Base-by-base conservation (phyloP, 108 stramenopile genomes). In the Skeletonema marinoi region DNA sequence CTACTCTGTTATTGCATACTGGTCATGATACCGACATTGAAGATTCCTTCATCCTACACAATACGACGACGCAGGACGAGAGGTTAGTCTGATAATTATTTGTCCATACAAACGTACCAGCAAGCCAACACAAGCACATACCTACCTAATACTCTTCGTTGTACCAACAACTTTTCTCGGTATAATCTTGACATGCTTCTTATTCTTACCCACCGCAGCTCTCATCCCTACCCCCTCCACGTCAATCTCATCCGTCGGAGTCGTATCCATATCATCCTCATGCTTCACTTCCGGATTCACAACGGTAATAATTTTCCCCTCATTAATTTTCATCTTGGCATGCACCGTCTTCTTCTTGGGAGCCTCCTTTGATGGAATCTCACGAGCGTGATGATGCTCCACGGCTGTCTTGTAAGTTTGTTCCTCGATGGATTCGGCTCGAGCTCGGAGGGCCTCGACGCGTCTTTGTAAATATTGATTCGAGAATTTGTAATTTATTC, bases 401-500 rank as follows among this genome's bases (percentile, higher is more conserved):
- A 36, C 30, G 36, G 70, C 70, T 7, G 78, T 14, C 17, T 46
- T 42, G 35, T 46, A 29, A 21, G 32, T 69, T 12, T 32, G 59
- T 10, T 46, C 70, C 32, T 46, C 25, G 6, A 56, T 66, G 21
- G 58, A 54, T 14, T 75, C 81, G 12, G 71, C 75, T 1, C 75
- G 39, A 3, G 70, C 70, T 41, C 66, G 70, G 36, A 77, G 31
- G 8, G 31, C 64, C 35, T 77, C 71, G 8, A 72, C 66, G 51
- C 75, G 59, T 17, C 58, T 39, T 71, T 32, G 38, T 48, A 83
- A 58, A 35, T 68, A 69, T 5, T 13, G 30, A 44, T 73, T 62
- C 11, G 82, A 71, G 67, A 77, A 60, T 69, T 77, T 83, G 72
- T 83, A 83, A 42, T 77, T 83, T 12, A 70, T 30, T 17, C 81